Percentiles rank a stretch among this genome's conserved stretches.
Conservation (phyloP, 148 eudicot species). For the Vaccinium corymbosum region DNA sequence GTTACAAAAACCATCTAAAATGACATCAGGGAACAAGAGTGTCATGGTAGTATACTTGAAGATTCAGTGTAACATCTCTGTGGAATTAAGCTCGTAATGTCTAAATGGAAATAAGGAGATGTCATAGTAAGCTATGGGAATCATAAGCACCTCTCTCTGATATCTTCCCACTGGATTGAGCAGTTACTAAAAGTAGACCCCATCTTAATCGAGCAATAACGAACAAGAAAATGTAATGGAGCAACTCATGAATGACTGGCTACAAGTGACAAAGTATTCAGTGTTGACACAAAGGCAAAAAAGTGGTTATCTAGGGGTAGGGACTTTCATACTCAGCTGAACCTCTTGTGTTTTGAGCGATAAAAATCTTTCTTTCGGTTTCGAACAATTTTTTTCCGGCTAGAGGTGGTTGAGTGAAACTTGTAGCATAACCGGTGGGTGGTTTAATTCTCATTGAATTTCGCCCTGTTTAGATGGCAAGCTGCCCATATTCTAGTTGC, state of each 20-base stretch:
- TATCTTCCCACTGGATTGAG: not conserved
- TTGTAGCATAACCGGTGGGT: not conserved
- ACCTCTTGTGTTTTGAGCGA: not conserved
- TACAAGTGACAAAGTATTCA: not conserved
- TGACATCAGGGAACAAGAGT: not conserved
- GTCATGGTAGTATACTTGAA: not conserved
- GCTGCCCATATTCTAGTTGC: not conserved
- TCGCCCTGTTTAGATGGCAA: not conserved
- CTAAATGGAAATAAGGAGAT: not conserved
- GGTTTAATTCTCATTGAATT: not conserved
- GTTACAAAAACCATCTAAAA: not conserved
- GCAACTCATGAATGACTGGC: not conserved
- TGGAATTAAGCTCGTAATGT: not conserved
- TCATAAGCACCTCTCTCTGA: not conserved
- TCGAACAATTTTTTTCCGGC: not conserved
- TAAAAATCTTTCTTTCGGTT: not conserved
- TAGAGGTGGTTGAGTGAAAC: not conserved
- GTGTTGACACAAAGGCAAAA: not conserved
- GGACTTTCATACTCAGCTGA: not conserved
- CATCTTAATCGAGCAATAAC: not conserved
- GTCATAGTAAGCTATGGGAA: not conserved
- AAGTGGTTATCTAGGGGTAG: not conserved
- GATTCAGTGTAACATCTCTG: not conserved
- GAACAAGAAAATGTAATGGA: not conserved
- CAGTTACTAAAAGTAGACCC: not conserved